Percentiles rank a stretch among this genome's conserved stretches.
These are phyloP conservation scores for Aspergillus tanneri DNA, from an alignment of 2,329 filamentous ascomycete genomes.

Conservation along the genomic window DNA sequence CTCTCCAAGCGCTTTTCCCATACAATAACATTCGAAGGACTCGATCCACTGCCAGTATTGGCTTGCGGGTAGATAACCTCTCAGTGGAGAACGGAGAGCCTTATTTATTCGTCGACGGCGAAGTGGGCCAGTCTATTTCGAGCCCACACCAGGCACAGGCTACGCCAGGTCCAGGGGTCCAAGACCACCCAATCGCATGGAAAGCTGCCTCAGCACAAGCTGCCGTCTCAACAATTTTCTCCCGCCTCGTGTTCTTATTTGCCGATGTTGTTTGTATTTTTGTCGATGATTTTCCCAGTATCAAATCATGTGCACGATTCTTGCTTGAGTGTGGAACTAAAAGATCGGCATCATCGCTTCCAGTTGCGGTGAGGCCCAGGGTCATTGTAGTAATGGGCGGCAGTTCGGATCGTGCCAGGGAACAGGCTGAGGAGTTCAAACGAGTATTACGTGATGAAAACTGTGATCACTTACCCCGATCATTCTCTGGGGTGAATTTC, in stretches of 20 bases:
- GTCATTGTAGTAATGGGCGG: constrained; percentile 5
- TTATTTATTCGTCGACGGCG: constrained; percentile 3
- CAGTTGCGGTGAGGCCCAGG: not conserved
- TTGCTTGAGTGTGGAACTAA: not conserved
- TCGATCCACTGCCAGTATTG: not conserved
- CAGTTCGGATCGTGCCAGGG: not conserved
- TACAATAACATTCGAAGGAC: constrained; percentile 11
- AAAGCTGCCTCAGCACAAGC: not conserved
- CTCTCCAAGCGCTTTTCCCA: constrained; percentile 4
- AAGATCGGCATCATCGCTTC: not conserved
- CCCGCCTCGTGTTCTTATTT: constrained; percentile 6
- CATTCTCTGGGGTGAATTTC: not conserved
- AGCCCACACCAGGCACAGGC: not conserved
- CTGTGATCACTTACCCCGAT: not conserved
- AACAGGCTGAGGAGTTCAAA: not conserved
- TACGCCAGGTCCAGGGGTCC: not conserved
- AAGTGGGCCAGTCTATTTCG: not conserved
- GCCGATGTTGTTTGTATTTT: constrained; percentile 6
- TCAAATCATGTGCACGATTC: not conserved
- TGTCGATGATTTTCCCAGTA: constrained; percentile 2
- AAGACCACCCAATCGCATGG: constrained; percentile 3
- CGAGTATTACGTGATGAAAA: not conserved
- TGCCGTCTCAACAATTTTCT: constrained; percentile 3
- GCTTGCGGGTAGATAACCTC: constrained; percentile 1
- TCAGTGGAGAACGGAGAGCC: constrained; percentile 2